These are phyloP conservation scores for Globisporangium uncinulatum DNA, from an alignment of 352 stramenopile species.

Conservation along the genomic window DNA sequence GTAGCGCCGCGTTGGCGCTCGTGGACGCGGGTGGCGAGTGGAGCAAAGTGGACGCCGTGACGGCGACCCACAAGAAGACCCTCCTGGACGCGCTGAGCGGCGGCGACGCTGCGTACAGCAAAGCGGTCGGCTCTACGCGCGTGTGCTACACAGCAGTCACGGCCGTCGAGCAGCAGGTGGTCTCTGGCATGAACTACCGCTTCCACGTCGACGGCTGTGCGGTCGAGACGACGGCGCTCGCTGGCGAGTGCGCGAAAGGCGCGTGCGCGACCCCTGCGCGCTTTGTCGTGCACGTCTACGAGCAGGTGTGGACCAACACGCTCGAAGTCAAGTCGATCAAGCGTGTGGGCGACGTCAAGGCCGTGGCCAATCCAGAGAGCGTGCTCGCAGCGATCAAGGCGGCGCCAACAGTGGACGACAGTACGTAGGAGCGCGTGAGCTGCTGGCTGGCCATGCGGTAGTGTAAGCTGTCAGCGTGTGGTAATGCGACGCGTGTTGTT, in stretches of 20 bases:
- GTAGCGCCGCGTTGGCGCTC: constrained; percentile 1
- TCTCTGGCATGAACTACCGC: constrained; percentile 71
- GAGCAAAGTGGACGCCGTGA: not conserved
- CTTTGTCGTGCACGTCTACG: constrained; percentile 52
- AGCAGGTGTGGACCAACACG: constrained; percentile 60
- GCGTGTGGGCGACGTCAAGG: not conserved
- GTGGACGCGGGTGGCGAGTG: constrained; percentile 23
- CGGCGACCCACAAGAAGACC: constrained; percentile 1
- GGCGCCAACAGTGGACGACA: constrained; percentile 2
- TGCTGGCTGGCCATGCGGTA: not conserved
- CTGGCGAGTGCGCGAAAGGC: constrained; percentile 31
- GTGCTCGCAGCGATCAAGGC: not conserved
- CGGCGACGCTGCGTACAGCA: constrained; percentile 16
- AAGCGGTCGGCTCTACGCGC: constrained; percentile 24
- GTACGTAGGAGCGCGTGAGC: constrained; percentile 13
- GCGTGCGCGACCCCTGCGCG: constrained; percentile 18
- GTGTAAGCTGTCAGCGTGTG: not conserved
- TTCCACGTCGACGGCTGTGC: constrained; percentile 60
- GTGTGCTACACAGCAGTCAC: constrained; percentile 37
- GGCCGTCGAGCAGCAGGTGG: constrained; percentile 33
- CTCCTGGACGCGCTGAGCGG: constrained; percentile 7
- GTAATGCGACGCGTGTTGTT: not conserved
- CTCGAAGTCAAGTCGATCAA: constrained; percentile 54
- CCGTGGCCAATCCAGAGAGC: not conserved
- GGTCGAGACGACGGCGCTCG: constrained; percentile 23